Evolutionary conservation across 2,329 filamentous ascomycete species (phyloP).

Genomic region (Alternaria longipes): DNA sequence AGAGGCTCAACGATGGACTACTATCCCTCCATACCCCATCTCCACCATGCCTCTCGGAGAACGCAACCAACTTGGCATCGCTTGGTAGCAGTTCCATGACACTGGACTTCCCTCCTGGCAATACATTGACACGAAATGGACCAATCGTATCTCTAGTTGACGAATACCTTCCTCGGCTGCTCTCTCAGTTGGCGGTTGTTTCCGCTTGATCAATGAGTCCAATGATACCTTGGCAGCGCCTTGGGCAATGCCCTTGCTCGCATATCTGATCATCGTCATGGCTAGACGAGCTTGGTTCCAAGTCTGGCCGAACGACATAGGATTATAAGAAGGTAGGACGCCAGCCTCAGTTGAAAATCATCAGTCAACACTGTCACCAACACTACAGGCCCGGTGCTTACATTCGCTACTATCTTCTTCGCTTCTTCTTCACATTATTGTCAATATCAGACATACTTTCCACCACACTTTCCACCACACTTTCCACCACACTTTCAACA

Average conservation of each 20-base stretch:
- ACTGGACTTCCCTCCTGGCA: not conserved
- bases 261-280: conserved; percentile 1
- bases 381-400: conserved; percentile 4
- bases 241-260: not conserved
- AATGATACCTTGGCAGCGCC: conserved; percentile 10
- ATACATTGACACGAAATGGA: not conserved
- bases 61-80: conserved; percentile 3
- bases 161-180: conserved; percentile 18
- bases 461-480: not conserved
- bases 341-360: conserved; percentile 9
- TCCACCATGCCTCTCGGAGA: not conserved
- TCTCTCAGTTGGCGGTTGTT: not conserved
- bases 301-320: not conserved
- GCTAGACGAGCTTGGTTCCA: not conserved
- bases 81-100: conserved; percentile 2
- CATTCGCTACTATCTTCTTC: conserved; percentile 9
- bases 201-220: not conserved
- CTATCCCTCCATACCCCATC: not conserved
- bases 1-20: not conserved
- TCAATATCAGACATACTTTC: not conserved
- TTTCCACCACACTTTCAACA: conserved; percentile 17
- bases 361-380: conserved; percentile 2
- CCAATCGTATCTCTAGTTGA: conserved; percentile 10
- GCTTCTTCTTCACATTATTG: not conserved
- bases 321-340: conserved; percentile 12